phyloP scores from a whole-genome alignment of 2,329 filamentous ascomycete genomes.

The Periconia sp. region DNA sequence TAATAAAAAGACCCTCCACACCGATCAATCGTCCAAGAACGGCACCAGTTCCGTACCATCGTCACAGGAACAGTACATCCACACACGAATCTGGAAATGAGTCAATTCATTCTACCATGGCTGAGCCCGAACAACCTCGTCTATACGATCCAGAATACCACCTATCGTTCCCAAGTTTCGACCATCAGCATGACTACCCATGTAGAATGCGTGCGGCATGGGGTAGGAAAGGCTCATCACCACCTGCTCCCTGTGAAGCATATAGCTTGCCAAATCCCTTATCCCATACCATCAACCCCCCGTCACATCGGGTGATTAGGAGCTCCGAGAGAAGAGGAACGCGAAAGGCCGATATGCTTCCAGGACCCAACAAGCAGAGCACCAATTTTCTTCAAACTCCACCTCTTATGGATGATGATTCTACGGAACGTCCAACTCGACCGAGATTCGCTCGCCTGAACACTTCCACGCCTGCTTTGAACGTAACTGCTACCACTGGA shows the following conservation, averaged over 20 bases:
- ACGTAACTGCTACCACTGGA: background rate
- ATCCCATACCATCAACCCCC: constrained; percentile 11
- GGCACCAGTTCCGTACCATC: background rate
- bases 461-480: background rate
- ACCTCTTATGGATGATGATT: background rate
- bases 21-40: background rate
- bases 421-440: no score
- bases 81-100: background rate
- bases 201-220: constrained; percentile 12
- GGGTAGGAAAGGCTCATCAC: background rate
- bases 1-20: constrained; percentile 3
- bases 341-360: background rate
- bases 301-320: background rate
- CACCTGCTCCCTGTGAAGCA: constrained; percentile 13
- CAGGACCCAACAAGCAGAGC: background rate
- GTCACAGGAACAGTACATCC: background rate
- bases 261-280: constrained; percentile 11
- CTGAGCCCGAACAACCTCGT: constrained; percentile 9
- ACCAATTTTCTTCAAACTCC: background rate
- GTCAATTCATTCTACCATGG: background rate
- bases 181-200: constrained; percentile 10
- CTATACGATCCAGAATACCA: constrained; percentile 20
- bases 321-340: background rate
- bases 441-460: no score
- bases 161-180: constrained; percentile 22